Evolutionary conservation across 1,139 yeast species (phyloP), one percentile per base, ranked within the genome.

Genomic region (Ogataea hybrid): DNA sequence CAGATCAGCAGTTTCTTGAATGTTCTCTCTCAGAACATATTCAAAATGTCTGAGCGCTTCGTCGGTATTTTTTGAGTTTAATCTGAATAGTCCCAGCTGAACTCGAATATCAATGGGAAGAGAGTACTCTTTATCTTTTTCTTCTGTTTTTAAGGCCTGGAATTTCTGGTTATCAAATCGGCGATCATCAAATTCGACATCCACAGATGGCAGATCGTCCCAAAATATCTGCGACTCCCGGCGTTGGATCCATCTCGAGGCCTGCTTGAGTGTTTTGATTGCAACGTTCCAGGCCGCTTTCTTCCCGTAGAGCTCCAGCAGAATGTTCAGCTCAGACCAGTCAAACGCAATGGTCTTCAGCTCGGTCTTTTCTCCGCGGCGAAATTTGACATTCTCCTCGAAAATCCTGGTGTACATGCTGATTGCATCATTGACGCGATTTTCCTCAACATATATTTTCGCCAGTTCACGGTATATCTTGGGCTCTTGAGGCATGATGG

Each of bases 281-380:
- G 92, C 94, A 12, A 76, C 68, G 6, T 63, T 56, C 74, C 81
- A 86, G 8, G 81, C 79, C 33, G 77, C 77, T 46, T 82, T 83
- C 42, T 80, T 79, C 27, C 81, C 72, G 57, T 84, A 85, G 27
- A 92, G 67, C 57, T 92, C 97, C 8, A 86, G 75, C 37, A 92
- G 67, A 46, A 88, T 86, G 57, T 92, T 90, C 39, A 92, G 70
- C 51, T 88, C 92, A 0, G 95, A 84, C 95, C 96, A 90, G 33
- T 81, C 88, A 62, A 92, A 90, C 11, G 33, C 35, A 4, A 62
- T 54, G 7, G 57, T 54, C 30, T 50, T 51, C 28, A 62, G 42
- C 12, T 49, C 47, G 3, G 48, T 42, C 51, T 63, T 34, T 28
- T 50, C 56, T 2, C 29, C 32, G 6, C 50, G 52, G 7, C 66